These are phyloP conservation scores for Nidula niveotomentosa DNA, from an alignment of 1,284 basidiomycete genomes.

Conservation along the genomic window DNA sequence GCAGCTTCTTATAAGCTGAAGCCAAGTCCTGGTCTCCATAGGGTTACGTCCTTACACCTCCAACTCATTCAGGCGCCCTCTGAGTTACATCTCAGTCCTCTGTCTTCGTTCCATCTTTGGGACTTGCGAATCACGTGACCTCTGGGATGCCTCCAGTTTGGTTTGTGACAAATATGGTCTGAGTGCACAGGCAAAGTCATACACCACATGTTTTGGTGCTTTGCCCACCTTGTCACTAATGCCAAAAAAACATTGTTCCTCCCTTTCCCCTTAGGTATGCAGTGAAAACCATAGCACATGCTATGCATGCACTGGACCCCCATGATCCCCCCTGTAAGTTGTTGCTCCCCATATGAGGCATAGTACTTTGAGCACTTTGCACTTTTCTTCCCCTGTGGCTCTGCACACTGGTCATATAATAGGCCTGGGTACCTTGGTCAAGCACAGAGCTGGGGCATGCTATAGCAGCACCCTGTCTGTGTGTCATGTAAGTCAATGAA, in stretches of 20 bases:
- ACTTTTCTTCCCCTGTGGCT: slow-evolving; percentile 8
- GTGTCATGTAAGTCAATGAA: too few relatives aligned
- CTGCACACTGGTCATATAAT: slow-evolving; percentile 9
- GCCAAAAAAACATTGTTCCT: slow-evolving; percentile 38
- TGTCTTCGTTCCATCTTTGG: too few relatives aligned
- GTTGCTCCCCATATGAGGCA: slow-evolving; percentile 24
- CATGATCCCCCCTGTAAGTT: slow-evolving; percentile 31
- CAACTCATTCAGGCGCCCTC: too few relatives aligned
- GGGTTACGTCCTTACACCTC: too few relatives aligned
- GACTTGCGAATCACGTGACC: too few relatives aligned
- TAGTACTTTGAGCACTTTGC: slow-evolving; percentile 32
- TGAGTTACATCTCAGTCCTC: too few relatives aligned
- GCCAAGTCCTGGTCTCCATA: too few relatives aligned
- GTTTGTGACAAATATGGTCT: slow-evolving; percentile 32
- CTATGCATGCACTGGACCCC: slow-evolving; percentile 32
- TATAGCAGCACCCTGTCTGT: slow-evolving; percentile 23
- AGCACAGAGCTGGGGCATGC: slow-evolving; percentile 19
- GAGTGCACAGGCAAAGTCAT: slow-evolving; percentile 32
- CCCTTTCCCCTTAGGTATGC: slow-evolving; percentile 32
- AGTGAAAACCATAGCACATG: slow-evolving; percentile 38
- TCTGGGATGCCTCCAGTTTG: too few relatives aligned
- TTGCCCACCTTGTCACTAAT: slow-evolving; percentile 26
- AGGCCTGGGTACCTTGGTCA: slow-evolving; percentile 19
- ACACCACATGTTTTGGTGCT: slow-evolving; percentile 28
- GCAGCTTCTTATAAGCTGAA: too few relatives aligned